Evolutionary conservation across 2,329 filamentous ascomycete species (phyloP).

Genomic region (Dothistroma septosporum): DNA sequence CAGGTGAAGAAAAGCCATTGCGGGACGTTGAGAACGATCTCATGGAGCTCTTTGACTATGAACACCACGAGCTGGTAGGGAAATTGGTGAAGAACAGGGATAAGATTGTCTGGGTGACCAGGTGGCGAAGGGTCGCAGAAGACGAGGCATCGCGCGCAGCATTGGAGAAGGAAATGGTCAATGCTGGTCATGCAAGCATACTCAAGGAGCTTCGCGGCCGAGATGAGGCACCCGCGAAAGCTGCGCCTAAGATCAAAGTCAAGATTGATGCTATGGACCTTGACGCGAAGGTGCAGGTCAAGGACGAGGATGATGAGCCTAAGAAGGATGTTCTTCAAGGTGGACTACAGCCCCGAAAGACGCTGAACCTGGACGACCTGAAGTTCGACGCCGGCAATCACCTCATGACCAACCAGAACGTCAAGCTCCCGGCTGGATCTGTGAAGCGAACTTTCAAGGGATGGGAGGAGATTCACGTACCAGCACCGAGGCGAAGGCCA

Average conservation of each 20-base stretch:
- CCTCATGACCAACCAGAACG: constrained; percentile 98
- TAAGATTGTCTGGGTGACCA: constrained; percentile 92
- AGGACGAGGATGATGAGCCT: constrained; percentile 51
- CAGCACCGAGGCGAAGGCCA: constrained; percentile 79
- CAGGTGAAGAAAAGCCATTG: constrained; percentile 77
- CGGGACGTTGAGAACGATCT: constrained; percentile 96
- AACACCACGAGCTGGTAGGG: constrained; percentile 87
- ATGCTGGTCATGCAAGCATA: constrained; percentile 79
- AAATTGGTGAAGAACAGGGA: constrained; percentile 89
- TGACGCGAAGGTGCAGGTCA: constrained; percentile 44
- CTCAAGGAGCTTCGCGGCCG: constrained; percentile 83
- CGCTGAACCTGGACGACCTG: constrained; percentile 92
- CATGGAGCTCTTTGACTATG: constrained; percentile 97
- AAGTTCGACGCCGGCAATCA: constrained; percentile 98
- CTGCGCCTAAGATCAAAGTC: constrained; percentile 67
- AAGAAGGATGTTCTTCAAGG: constrained; percentile 68
- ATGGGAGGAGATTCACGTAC: constrained; percentile 97
- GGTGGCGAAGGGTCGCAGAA: constrained; percentile 76
- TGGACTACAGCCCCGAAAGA: constrained; percentile 76
- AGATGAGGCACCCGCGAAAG: constrained; percentile 53
- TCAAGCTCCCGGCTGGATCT: constrained; percentile 87
- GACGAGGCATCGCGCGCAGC: constrained; percentile 66
- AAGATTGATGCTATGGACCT: constrained; percentile 84
- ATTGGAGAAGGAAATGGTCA: constrained; percentile 86
- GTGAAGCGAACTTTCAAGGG: constrained; percentile 96